Conservation (phyloP, 2,329 filamentous ascomycete species). For the Aspergillus quadrilineatus region DNA sequence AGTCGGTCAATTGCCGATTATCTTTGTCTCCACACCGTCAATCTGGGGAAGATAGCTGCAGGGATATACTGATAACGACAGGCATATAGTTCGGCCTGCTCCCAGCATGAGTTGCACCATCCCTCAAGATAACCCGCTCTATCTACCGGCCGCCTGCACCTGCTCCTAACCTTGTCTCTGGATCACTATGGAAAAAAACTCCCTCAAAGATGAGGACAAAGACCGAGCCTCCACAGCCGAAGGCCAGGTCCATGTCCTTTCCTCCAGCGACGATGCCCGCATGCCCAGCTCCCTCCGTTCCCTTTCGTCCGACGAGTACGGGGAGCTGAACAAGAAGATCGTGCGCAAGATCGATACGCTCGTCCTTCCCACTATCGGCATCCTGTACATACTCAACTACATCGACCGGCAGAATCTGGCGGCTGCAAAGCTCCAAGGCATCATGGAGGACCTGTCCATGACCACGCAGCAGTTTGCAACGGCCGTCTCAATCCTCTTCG, state of each 20-base stretch:
- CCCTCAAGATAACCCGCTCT: background rate
- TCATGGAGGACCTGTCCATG: constrained; percentile 43
- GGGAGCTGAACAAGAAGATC: constrained; percentile 23
- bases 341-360: constrained; percentile 34
- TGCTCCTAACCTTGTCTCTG: background rate
- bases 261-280: constrained; percentile 4
- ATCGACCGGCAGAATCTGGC: constrained; percentile 42
- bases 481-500: constrained; percentile 28
- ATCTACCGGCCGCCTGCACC: background rate
- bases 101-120: background rate
- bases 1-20: background rate
- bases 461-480: constrained; percentile 36
- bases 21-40: background rate
- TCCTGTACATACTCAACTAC: constrained; percentile 45
- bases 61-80: constrained; percentile 1
- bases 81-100: background rate
- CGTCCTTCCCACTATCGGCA: constrained; percentile 33
- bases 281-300: constrained; percentile 28
- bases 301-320: constrained; percentile 25
- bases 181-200: constrained; percentile 21
- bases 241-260: constrained; percentile 17
- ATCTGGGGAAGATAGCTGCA: background rate
- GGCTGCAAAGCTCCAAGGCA: constrained; percentile 42
- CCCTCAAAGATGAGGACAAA: constrained; percentile 1
- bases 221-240: constrained; percentile 26